Conservation (phyloP, 1,284 basidiomycete species). For the Moniliophthora roreri region DNA sequence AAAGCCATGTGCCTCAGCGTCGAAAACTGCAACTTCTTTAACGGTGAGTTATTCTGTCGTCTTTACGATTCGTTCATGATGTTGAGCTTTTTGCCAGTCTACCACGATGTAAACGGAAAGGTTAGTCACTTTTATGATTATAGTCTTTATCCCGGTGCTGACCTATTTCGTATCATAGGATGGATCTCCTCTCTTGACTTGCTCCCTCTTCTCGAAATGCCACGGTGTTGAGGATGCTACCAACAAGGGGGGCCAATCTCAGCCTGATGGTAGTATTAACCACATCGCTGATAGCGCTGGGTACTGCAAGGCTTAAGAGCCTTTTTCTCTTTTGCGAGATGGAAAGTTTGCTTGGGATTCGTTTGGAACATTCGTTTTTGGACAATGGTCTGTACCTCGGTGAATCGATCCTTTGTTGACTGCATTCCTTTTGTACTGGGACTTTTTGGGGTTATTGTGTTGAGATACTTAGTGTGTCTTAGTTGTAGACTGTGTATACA, state of each 20-base stretch:
- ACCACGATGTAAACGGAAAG: constrained; percentile 34
- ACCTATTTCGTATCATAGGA: constrained; percentile 19
- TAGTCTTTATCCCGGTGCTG: background rate
- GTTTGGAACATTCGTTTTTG: no score
- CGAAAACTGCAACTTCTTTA: constrained; percentile 29
- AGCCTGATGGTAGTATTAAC: constrained; percentile 39
- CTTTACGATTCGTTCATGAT: background rate
- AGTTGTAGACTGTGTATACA: no score
- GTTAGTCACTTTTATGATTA: constrained; percentile 4
- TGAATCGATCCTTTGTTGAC: no score
- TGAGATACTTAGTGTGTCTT: no score
- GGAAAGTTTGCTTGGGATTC: no score
- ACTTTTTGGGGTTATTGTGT: no score
- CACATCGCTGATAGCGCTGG: constrained; percentile 40
- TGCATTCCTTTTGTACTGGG: no score
- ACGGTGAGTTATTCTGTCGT: constrained; percentile 24
- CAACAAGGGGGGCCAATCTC: constrained; percentile 41
- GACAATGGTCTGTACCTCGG: no score
- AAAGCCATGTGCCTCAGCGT: constrained; percentile 32
- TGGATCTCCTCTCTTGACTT: constrained; percentile 40
- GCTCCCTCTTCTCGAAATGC: constrained; percentile 37
- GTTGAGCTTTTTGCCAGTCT: constrained; percentile 20
- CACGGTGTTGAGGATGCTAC: constrained; percentile 31
- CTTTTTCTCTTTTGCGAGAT: background rate
- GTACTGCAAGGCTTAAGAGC: constrained; percentile 31